Base-by-base conservation (phyloP, 2,329 filamentous ascomycete species). In the Talaromyces sp. region DNA sequence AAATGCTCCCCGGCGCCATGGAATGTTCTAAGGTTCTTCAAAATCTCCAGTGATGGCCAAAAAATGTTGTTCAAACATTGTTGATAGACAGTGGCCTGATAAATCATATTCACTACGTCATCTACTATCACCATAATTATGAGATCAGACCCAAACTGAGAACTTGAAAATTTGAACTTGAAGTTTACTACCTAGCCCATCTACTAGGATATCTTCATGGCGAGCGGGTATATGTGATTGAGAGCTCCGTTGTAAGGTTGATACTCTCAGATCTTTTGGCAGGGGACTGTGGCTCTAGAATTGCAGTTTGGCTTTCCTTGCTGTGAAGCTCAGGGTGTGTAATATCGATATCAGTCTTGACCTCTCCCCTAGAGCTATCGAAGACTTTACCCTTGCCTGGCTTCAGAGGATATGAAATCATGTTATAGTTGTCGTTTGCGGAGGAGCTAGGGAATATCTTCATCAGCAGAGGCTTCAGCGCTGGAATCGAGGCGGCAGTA, bases 391-490 rank as follows among this genome's bases (percentile, higher is more conserved):
- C 39, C 5, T 35, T 32, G 2, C 20, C 22, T 10, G 47, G 36
- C 5, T 17, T 30, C 0, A 14, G 14, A 27, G 57, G 57, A 36
- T 60, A 56, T 4, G 47, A 24, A 7, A 60, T 54, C 56, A 60
- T 61, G 24, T 56, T 51, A 10, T 60, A 61, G 16, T 49, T 49
- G 5, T 58, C 51, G 5, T 32, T 46, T 10, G 51, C 35, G 1
- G 40, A 24, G 24, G 54, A 49, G 24, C 52, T 48, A 10, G 57
- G 57, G 37, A 60, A 59, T 2, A 59, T 24, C 17, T 22, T 44
- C 16, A 40, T 20, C 19, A 68, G 59, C 24, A 70, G 57, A 13
- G 67, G 65, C 40, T 65, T 68, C 9, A 70, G 51, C 2, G 65
- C 60, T 4, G 68, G 64, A 4, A 67, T 66, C 2, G 51, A 64